These are phyloP conservation scores for Tetracladium maxilliforme DNA, from an alignment of 2,329 filamentous ascomycete species.

Conservation along the genomic window DNA sequence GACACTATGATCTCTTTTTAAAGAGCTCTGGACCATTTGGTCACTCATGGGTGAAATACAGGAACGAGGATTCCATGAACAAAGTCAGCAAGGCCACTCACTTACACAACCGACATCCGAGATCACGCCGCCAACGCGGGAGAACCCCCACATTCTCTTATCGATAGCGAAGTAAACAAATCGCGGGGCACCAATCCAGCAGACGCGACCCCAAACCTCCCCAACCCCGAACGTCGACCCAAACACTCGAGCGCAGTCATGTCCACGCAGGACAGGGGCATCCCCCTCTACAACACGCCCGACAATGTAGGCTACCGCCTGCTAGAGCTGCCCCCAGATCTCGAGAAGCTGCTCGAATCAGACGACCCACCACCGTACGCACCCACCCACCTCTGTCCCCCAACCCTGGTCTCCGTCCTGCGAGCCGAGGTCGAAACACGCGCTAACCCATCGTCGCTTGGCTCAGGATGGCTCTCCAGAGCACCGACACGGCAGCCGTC, in stretches of 20 bases:
- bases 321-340: slow-evolving; percentile 44
- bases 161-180: no score
- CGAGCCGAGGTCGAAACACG: slow-evolving; percentile 1
- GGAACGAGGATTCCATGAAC: no score
- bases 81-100: no score
- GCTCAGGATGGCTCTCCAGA: slow-evolving; percentile 8
- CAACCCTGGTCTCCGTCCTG: slow-evolving; percentile 1
- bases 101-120: no score
- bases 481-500: slow-evolving; percentile 31
- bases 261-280: slow-evolving; percentile 19
- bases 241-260: slow-evolving; percentile 5
- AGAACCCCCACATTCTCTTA: no score
- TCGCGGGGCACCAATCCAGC: no score
- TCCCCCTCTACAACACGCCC: slow-evolving; percentile 33
- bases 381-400: background rate
- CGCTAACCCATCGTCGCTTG: slow-evolving; percentile 2
- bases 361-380: slow-evolving; percentile 36
- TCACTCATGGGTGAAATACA: no score
- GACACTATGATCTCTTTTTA: no score
- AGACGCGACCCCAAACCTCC: no score
- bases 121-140: no score
- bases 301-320: slow-evolving; percentile 39
- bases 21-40: no score
- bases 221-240: slow-evolving; percentile 1
- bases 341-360: slow-evolving; percentile 38